Conservation (phyloP, 2,329 filamentous ascomycete species). For the Cryoendolithus antarcticus region DNA sequence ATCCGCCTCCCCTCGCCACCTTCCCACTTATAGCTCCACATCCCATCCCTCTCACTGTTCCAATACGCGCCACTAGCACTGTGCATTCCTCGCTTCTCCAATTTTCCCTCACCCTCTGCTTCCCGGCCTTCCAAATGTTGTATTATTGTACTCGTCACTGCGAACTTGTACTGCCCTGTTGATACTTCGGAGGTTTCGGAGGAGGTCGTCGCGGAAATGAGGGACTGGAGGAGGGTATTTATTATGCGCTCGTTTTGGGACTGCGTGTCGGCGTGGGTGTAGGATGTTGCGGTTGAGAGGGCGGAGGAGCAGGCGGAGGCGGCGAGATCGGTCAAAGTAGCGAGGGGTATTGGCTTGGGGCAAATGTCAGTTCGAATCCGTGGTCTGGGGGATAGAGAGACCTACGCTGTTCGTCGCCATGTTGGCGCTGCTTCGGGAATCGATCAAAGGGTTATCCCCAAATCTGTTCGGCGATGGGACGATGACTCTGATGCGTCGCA, state of each 20-base stretch:
- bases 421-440: too few relatives aligned
- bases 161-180: conserved; percentile 72
- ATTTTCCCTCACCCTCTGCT: conserved; percentile 25
- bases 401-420: too few relatives aligned
- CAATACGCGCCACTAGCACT: conserved; percentile 74
- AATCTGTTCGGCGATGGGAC: too few relatives aligned
- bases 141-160: conserved; percentile 95
- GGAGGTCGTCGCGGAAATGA: conserved; percentile 64
- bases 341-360: conserved; percentile 67
- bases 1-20: conserved; percentile 39
- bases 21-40: conserved; percentile 82
- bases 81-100: conserved; percentile 80
- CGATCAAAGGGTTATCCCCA: too few relatives aligned
- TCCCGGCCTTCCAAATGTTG: conserved; percentile 77
- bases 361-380: too few relatives aligned
- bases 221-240: conserved; percentile 62
- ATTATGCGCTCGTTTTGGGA: conserved; percentile 90
- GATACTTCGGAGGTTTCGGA: too few relatives aligned
- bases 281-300: conserved; percentile 61
- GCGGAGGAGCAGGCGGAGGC: conserved; percentile 73
- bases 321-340: conserved; percentile 73
- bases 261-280: conserved; percentile 76
- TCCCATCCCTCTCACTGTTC: conserved; percentile 83
- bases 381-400: too few relatives aligned
- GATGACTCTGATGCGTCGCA: too few relatives aligned